Evolutionary conservation across 495 filamentous ascomycete species (phyloP).

Genomic region (Aspergillus panamensis): DNA sequence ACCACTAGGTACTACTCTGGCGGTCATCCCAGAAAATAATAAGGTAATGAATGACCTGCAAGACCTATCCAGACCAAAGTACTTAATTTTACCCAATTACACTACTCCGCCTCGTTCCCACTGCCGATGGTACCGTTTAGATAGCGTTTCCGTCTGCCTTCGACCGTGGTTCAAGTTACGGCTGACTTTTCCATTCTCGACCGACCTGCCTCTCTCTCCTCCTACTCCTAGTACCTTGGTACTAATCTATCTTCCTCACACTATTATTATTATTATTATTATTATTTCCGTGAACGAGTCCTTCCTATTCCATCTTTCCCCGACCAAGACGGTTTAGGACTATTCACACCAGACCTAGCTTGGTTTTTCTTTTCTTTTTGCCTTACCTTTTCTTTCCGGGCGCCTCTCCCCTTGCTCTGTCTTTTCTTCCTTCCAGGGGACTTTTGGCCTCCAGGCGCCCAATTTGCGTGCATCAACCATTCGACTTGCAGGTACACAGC

Average conservation of each 20-base stretch:
- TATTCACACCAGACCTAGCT: slow-evolving; percentile 5
- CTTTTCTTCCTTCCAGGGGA: background rate
- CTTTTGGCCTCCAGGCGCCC: background rate
- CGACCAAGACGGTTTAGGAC: slow-evolving; percentile 5
- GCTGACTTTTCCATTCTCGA: slow-evolving; percentile 17
- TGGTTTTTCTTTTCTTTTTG: slow-evolving; percentile 3
- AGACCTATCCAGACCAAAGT: background rate
- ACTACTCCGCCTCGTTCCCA: background rate
- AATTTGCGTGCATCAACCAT: slow-evolving; percentile 3
- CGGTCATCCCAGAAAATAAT: background rate
- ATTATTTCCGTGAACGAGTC: slow-evolving; percentile 4
- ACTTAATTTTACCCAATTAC: slow-evolving; percentile 8
- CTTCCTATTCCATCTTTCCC: slow-evolving; percentile 5
- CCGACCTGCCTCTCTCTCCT: slow-evolving; percentile 5
- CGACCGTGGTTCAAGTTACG: slow-evolving; percentile 7
- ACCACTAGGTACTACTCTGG: background rate
- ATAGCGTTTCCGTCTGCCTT: slow-evolving; percentile 8
- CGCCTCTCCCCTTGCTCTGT: slow-evolving; percentile 11
- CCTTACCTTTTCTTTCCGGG: slow-evolving; percentile 10
- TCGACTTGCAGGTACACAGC: background rate
- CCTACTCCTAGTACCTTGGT: slow-evolving; percentile 2
- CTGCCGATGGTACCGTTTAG: background rate
- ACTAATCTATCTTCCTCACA: background rate
- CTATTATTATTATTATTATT: no score
- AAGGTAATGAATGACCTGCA: no score